Percentiles rank a stretch among this genome's conserved stretches.
Conservation (phyloP, 2,329 filamentous ascomycete genomes). For the Calycina marina region DNA sequence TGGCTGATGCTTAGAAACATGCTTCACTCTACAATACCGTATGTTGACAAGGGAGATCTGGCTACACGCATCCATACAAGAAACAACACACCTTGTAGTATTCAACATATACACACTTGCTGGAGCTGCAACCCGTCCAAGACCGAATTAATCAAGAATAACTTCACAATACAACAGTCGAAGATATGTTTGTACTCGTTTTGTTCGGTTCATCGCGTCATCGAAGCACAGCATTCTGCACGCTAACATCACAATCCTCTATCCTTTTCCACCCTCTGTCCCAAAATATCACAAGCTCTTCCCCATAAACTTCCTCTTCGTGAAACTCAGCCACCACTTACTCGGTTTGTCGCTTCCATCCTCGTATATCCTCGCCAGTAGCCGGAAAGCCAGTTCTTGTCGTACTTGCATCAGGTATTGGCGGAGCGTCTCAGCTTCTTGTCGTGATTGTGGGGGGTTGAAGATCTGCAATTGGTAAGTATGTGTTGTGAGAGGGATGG, state of each 20-base stretch:
- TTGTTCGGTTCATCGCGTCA: too few species aligned
- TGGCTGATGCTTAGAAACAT: too few species aligned
- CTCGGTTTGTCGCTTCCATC: constrained; percentile 56
- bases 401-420: constrained; percentile 87
- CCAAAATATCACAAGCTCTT: constrained; percentile 53
- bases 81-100: too few species aligned
- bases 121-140: too few species aligned
- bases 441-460: constrained; percentile 71
- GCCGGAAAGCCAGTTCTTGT: constrained; percentile 72
- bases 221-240: too few species aligned
- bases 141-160: too few species aligned
- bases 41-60: too few species aligned
- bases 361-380: constrained; percentile 77
- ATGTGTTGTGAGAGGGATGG: background rate
- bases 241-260: background rate
- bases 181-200: too few species aligned
- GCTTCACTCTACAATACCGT: too few species aligned
- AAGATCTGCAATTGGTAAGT: constrained; percentile 47
- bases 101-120: too few species aligned
- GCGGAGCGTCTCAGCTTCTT: constrained; percentile 76
- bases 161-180: too few species aligned
- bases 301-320: constrained; percentile 99
- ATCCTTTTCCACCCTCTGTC: background rate
- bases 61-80: too few species aligned
- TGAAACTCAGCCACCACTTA: constrained; percentile 98